phyloP scores from a whole-genome alignment of 768 basidiomycete species.

The Pleurotus tuber-regium region DNA sequence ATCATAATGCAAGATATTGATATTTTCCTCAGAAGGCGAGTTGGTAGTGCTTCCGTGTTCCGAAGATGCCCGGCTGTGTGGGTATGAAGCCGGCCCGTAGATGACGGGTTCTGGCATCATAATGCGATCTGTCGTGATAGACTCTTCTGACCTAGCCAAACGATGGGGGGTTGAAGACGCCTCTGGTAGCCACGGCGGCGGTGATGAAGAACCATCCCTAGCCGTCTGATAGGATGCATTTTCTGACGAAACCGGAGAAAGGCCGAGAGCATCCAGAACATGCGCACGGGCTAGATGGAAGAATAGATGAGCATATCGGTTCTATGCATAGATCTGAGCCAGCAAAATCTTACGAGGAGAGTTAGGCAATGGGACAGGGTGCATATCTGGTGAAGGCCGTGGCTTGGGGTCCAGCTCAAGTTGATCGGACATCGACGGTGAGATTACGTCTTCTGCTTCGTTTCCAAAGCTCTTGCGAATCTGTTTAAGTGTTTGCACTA shows the following conservation, averaged over 20 bases:
- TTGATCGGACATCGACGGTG: conserved; percentile 27
- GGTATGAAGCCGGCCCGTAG: conserved; percentile 30
- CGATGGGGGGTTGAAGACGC: conserved; percentile 15
- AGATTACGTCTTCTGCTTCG: conserved; percentile 24
- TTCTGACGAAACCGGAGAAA: conserved; percentile 14
- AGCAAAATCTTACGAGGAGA: conserved; percentile 12
- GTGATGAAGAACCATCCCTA: conserved; percentile 17
- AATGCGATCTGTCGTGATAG: conserved; percentile 27
- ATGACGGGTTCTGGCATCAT: conserved; percentile 37
- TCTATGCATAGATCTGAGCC: not conserved
- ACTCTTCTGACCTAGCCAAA: conserved; percentile 30
- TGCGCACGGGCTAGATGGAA: conserved; percentile 4
- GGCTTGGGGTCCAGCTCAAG: conserved; percentile 17
- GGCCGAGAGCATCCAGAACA: conserved; percentile 5
- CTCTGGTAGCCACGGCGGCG: no score
- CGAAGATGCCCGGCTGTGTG: conserved; percentile 30
- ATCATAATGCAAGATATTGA: conserved; percentile 20
- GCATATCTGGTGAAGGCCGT: conserved; percentile 39
- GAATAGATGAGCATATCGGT: conserved; percentile 6
- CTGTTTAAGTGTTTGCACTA: conserved; percentile 44
- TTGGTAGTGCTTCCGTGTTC: conserved; percentile 9
- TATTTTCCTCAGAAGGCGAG: conserved; percentile 20
- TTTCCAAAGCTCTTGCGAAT: conserved; percentile 39
- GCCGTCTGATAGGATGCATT: conserved; percentile 22
- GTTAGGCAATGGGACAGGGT: conserved; percentile 28